Conservation (phyloP, 306 rosid genomes). For the Vigna hirtella region DNA sequence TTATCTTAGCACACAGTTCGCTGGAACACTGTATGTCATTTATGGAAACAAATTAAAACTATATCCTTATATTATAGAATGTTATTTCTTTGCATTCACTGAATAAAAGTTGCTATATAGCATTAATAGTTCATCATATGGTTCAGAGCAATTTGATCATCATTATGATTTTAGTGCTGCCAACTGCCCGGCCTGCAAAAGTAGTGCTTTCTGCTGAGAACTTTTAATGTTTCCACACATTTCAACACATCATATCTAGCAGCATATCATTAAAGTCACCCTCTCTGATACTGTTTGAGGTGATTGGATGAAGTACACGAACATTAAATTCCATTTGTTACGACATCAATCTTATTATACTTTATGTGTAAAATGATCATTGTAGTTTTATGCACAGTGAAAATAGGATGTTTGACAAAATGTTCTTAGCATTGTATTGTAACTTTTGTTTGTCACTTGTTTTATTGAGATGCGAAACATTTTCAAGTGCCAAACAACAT, state of each 20-base stretch:
- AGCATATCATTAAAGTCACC: not conserved
- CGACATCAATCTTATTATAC: not conserved
- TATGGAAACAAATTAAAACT: not conserved
- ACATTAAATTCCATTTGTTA: too few relatives aligned
- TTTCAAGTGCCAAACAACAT: not conserved
- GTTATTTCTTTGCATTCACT: not conserved
- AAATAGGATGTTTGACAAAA: not conserved
- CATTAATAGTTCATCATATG: not conserved
- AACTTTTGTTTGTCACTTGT: too few relatives aligned
- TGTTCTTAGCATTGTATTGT: not conserved
- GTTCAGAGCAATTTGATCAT: not conserved
- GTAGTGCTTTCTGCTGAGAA: not conserved
- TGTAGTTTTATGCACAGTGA: not conserved
- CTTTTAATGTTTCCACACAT: not conserved
- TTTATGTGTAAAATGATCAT: not conserved
- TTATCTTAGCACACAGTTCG: slow-evolving; percentile 79
- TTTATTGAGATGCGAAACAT: not conserved
- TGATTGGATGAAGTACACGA: too few relatives aligned
- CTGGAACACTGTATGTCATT: slow-evolving; percentile 81
- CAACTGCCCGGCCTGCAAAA: not conserved
- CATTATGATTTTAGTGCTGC: not conserved
- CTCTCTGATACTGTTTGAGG: not conserved
- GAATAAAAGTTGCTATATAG: not conserved
- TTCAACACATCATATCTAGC: not conserved
- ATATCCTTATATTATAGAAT: not conserved